Evolutionary conservation across 805 yeast species (phyloP).

Genomic region (Wickerhamiella australiensis): DNA sequence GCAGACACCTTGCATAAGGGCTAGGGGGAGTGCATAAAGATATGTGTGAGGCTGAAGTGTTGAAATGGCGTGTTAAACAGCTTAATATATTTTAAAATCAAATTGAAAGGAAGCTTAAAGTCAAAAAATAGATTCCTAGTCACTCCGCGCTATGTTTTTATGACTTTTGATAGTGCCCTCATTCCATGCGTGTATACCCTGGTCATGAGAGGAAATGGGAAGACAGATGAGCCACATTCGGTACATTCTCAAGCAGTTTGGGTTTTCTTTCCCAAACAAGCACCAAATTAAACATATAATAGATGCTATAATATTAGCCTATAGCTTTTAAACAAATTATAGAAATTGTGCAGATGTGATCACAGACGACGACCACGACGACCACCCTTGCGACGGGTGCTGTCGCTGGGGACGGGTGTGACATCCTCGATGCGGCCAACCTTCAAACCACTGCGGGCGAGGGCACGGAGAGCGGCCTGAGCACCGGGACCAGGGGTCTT

Average conservation of each 20-base stretch:
- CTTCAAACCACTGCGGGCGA: conserved; percentile 99
- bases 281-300: not conserved
- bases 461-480: conserved; percentile 97
- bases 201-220: too few relatives aligned
- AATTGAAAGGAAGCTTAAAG: too few relatives aligned
- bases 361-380: conserved; percentile 99
- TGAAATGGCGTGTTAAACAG: not conserved
- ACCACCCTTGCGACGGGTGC: conserved; percentile 99
- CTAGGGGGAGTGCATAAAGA: not conserved
- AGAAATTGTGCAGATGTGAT: conserved; percentile 15
- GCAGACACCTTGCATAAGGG: not conserved
- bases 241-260: too few relatives aligned
- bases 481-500: conserved; percentile 99
- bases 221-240: too few relatives aligned
- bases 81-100: too few relatives aligned
- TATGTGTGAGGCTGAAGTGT: not conserved
- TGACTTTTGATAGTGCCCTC: too few relatives aligned
- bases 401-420: conserved; percentile 99
- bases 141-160: too few relatives aligned
- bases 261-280: not conserved
- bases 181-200: too few relatives aligned
- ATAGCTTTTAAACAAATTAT: conserved; percentile 11
- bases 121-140: too few relatives aligned
- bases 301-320: conserved; percentile 6
- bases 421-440: conserved; percentile 99